phyloP scores from a whole-genome alignment of 2,329 filamentous ascomycete genomes.

The Hypoxylon rubiginosum region DNA sequence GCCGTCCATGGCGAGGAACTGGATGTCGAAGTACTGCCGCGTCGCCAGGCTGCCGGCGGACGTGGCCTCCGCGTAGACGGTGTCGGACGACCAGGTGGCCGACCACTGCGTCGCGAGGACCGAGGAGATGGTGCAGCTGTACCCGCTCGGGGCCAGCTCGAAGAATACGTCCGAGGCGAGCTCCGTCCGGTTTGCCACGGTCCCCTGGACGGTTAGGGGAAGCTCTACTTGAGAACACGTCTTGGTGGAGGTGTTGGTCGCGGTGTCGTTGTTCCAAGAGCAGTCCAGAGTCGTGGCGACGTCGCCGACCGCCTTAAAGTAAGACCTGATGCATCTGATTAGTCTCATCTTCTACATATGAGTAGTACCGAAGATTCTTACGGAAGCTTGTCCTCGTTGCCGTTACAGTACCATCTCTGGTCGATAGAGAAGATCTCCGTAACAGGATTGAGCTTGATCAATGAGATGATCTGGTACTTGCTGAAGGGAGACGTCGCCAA shows the following conservation, averaged over 20 bases:
- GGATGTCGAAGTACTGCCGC: constrained; percentile 10
- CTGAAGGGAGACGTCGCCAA: constrained; percentile 20
- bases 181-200: constrained; percentile 22
- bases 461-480: constrained; percentile 18
- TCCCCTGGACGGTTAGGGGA: constrained; percentile 20
- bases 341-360: background rate
- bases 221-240: constrained; percentile 27
- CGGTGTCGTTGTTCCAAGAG: constrained; percentile 34
- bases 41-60: constrained; percentile 12
- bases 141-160: constrained; percentile 30
- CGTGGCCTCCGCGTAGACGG: constrained; percentile 14
- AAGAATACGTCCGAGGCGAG: constrained; percentile 26
- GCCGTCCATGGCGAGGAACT: constrained; percentile 24
- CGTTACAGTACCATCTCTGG: constrained; percentile 40
- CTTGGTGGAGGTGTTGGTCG: constrained; percentile 17
- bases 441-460: constrained; percentile 33
- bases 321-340: constrained; percentile 17
- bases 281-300: constrained; percentile 29
- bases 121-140: constrained; percentile 40
- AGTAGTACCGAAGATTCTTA: background rate
- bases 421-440: constrained; percentile 32
- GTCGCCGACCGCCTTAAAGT: constrained; percentile 23
- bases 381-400: constrained; percentile 27
- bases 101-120: constrained; percentile 36
- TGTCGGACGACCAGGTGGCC: constrained; percentile 11